Evolutionary conservation across 257 asterid species (phyloP), one percentile per base, ranked within the genome.

Genomic region (Henckelia pumila): DNA sequence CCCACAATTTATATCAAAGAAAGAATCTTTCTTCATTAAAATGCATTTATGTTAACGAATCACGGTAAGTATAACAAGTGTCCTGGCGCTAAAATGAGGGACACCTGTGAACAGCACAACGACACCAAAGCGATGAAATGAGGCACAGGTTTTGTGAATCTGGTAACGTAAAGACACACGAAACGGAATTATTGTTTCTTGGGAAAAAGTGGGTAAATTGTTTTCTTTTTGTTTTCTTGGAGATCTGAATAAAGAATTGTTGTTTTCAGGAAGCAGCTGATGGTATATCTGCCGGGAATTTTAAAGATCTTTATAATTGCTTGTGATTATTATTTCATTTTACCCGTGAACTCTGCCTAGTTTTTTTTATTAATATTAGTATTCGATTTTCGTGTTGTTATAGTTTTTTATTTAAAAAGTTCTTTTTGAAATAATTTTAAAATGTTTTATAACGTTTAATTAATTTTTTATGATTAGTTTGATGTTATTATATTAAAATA

Each of bases 1-100:
- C n/a, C n/a, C n/a, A n/a, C 59, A 25, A 64, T 59, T 40, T 72
- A 61, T 40, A 50, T 62, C 21, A 20, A 29, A 7, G 44, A 26
- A 7, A 23, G 7, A 61, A 40, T 11, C 50, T 40, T 13, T n/a
- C n/a, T 40, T 35, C 9, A 8, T 40, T 2, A n/a, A n/a, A 40
- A 40, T 40, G 50, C 50, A 40, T 13, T 40, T 40, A 40, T 3
- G 50, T 40, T 13, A 13, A 40, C n/a, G 50, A 40, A 13, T 40
- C 50, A 40, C 17, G 50, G 50, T 0, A 40, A 40, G 50, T 40
- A 40, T 40, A 40, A 11, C 50, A 40, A 40, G 50, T 40, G 50
- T 40, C 50, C 50, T 40, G n/a, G n/a, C 11, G n/a, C 50, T 8
- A 40, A 40, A 40, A 40, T 4, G 1, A 40, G n/a, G 50, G 50